Percentiles rank a stretch among this genome's conserved stretches.
Conservation (phyloP, 805 yeast species). For the Saturnispora halmiae region DNA sequence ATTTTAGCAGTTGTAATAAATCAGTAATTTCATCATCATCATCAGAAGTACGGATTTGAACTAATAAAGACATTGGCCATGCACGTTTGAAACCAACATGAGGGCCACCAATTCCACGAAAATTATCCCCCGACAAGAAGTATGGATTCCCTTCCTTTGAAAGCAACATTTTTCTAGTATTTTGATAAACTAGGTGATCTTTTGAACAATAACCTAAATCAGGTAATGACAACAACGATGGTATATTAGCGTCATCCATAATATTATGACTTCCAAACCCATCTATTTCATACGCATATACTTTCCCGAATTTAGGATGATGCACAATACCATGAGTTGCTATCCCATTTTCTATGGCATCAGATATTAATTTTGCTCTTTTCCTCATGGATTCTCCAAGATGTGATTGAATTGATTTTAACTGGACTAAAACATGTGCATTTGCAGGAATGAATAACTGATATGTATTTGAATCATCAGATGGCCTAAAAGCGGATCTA, state of each 20-base stretch:
- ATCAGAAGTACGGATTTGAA: constrained; percentile 64
- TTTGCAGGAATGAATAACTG: constrained; percentile 84
- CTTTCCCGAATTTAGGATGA: constrained; percentile 64
- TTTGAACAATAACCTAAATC: constrained; percentile 55
- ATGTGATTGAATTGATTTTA: constrained; percentile 30
- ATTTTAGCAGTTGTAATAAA: constrained; percentile 42
- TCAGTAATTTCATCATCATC: constrained; percentile 58
- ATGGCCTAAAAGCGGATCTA: constrained; percentile 81
- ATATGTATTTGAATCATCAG: constrained; percentile 76
- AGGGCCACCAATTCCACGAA: constrained; percentile 85
- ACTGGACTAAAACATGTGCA: constrained; percentile 62
- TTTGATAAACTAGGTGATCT: constrained; percentile 55
- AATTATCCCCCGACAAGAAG: constrained; percentile 49
- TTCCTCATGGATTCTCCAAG: constrained; percentile 15
- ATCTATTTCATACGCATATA: constrained; percentile 83
- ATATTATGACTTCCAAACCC: constrained; percentile 66
- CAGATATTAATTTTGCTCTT: constrained; percentile 26
- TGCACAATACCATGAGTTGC: constrained; percentile 48
- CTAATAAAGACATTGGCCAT: constrained; percentile 85
- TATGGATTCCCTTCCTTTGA: constrained; percentile 70
- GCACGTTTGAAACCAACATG: constrained; percentile 74
- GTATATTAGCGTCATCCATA: constrained; percentile 91
- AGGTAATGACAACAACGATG: constrained; percentile 72
- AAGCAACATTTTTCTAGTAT: constrained; percentile 70
- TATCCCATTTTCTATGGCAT: constrained; percentile 35